Base-by-base conservation (phyloP, 148 eudicot genomes). In the Vaccinium darrowii region DNA sequence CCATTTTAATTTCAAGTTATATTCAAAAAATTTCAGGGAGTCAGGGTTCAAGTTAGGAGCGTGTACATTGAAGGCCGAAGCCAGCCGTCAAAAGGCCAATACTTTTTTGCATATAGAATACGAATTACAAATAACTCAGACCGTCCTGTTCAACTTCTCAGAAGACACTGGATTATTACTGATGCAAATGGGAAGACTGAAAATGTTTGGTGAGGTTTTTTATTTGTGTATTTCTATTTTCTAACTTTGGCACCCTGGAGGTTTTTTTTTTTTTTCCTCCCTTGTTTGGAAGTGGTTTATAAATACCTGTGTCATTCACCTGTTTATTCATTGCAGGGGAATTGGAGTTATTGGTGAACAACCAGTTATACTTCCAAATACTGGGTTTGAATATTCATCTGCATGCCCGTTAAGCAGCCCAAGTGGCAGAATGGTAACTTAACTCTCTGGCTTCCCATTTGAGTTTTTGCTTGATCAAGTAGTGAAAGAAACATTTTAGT, bases 81-180 rank as follows among this genome's bases (percentile, higher is more conserved):
- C 84, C 98, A 95, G 85, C 99, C 99, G 65, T 89, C 91, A 9
- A 97, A 93, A 88, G 92, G 90, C 25, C 98, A 91, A 84, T 95
- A 92, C 88, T 97, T 95, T 85, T 97, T 85, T 85, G 99, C 98
- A 21, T 97, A 97, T 78, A 91, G 98, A 91, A 97, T 97, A 83
- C 92, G 99, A 88, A 95, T 97, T 86, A 93, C 96, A 72, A 97
- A 97, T 89, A 95, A 95, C 82, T 97, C 99, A 81, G 89, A 94
- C 51, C 98, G 98, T 16, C 94, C 99, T 25, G 95, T 95, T 67
- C 99, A 97, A 89, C 94, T 97, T 88, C 93, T 97, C 71, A 94
- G 98, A 91, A 90, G 99, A 87, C 99, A 97, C 87, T 97, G 99
- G 99, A 97, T 95, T 82, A 95, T 97, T 71, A 94, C 96, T 52